These are phyloP conservation scores for Auricularia sp. DNA, from an alignment of 768 basidiomycete genomes.

Conservation along the genomic window DNA sequence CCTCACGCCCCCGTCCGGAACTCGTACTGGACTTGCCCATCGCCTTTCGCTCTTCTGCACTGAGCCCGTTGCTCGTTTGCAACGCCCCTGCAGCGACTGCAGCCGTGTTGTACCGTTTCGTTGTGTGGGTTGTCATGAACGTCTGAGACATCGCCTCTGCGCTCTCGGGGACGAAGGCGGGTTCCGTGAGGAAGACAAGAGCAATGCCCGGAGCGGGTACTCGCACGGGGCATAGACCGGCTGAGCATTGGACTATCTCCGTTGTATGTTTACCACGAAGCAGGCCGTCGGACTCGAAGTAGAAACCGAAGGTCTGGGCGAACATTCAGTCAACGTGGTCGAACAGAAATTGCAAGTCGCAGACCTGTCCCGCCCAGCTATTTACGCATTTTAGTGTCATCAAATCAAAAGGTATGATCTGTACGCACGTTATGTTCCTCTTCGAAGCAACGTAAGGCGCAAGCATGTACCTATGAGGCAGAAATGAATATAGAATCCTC, in stretches of 20 bases:
- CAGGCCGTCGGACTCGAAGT: conserved; percentile 59
- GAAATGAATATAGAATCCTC: not conserved
- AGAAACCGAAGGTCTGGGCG: conserved; percentile 40
- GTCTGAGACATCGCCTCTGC: conserved; percentile 26
- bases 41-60: not conserved
- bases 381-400: no score
- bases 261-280: conserved; percentile 46
- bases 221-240: conserved; percentile 46
- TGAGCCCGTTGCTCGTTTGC: not conserved
- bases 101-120: not conserved
- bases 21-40: not conserved
- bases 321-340: not conserved
- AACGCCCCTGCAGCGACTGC: not conserved
- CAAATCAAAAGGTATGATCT: conserved; percentile 28
- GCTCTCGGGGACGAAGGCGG: conserved; percentile 23
- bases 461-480: conserved; percentile 37
- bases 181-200: conserved; percentile 55
- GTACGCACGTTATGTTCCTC: conserved; percentile 67
- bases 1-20: not conserved
- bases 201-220: conserved; percentile 68
- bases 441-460: conserved; percentile 45
- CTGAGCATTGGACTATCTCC: conserved; percentile 46
- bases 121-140: conserved; percentile 21
- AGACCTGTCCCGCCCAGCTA: not conserved
- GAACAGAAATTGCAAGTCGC: not conserved